These are phyloP conservation scores for Colletotrichum euphorbiae DNA, from an alignment of 2,329 filamentous ascomycete species.

Conservation along the genomic window DNA sequence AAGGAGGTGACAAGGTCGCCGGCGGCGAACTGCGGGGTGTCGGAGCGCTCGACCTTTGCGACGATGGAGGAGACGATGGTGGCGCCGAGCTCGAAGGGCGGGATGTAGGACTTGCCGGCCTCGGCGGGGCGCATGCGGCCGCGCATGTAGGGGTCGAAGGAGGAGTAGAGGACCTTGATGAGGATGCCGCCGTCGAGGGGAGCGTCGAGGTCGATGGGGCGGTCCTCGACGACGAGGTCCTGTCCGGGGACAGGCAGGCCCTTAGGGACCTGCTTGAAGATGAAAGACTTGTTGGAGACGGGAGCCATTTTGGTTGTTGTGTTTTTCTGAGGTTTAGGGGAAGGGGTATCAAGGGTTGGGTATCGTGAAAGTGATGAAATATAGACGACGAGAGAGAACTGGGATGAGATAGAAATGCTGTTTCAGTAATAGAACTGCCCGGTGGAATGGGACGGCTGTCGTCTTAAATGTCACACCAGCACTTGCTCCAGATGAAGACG, in stretches of 20 bases:
- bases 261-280: conserved; percentile 77
- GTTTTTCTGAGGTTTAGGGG: neutral
- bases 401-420: neutral
- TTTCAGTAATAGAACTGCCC: neutral
- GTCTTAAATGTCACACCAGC: conserved; percentile 21
- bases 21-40: conserved; percentile 62
- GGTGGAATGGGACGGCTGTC: neutral
- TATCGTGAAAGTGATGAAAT: neutral
- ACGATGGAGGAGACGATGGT: conserved; percentile 75
- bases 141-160: conserved; percentile 87
- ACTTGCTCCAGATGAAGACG: conserved; percentile 9
- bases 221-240: conserved; percentile 75
- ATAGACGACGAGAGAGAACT: neutral
- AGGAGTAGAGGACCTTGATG: conserved; percentile 77
- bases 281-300: conserved; percentile 77
- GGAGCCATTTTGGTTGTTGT: conserved; percentile 47
- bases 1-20: conserved; percentile 61
- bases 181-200: conserved; percentile 74
- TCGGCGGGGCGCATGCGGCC: conserved; percentile 77
- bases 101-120: conserved; percentile 72
- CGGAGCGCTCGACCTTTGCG: conserved; percentile 77
- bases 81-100: conserved; percentile 70
- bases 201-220: conserved; percentile 73
- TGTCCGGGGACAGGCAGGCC: conserved; percentile 77
- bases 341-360: conserved; percentile 17